Conservation (phyloP, 2,329 filamentous ascomycete genomes). For the Talaromyces marneffei region DNA sequence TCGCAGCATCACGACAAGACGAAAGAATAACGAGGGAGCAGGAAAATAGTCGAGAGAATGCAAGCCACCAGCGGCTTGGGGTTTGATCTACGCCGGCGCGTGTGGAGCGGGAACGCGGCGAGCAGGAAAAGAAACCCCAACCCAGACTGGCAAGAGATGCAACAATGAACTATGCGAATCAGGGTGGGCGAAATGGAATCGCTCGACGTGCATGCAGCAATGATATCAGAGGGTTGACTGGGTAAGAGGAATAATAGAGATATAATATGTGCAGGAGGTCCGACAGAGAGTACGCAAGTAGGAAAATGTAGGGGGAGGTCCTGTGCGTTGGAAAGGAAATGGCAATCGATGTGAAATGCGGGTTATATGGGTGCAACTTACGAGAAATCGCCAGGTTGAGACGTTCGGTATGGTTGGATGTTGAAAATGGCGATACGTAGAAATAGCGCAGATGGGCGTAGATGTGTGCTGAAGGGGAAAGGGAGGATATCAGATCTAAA, state of each 20-base stretch:
- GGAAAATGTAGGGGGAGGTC: not conserved
- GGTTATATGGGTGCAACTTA: not conserved
- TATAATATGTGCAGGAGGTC: slow-evolving; percentile 19
- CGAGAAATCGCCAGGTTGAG: not conserved
- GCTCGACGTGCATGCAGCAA: not conserved
- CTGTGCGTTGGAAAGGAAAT: not conserved
- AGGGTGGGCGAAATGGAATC: not conserved
- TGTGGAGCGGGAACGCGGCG: slow-evolving; percentile 15
- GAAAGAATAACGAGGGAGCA: not conserved
- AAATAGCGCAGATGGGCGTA: not conserved
- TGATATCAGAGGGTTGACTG: not conserved
- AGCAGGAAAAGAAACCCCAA: not conserved
- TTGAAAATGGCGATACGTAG: not conserved
- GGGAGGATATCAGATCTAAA: not conserved
- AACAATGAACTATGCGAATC: not conserved
- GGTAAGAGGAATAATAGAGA: not conserved
- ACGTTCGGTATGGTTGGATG: not conserved
- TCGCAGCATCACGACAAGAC: not conserved
- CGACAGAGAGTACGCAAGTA: slow-evolving; percentile 23
- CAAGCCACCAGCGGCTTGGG: slow-evolving; percentile 11
- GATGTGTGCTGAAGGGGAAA: not conserved
- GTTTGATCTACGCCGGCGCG: slow-evolving; percentile 15
- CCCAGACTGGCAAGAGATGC: not conserved
- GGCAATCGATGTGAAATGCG: no score
- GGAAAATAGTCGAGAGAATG: slow-evolving; percentile 1